Base-by-base conservation (phyloP, 192 early-diverging fungal species). In the Podila minutissima region DNA sequence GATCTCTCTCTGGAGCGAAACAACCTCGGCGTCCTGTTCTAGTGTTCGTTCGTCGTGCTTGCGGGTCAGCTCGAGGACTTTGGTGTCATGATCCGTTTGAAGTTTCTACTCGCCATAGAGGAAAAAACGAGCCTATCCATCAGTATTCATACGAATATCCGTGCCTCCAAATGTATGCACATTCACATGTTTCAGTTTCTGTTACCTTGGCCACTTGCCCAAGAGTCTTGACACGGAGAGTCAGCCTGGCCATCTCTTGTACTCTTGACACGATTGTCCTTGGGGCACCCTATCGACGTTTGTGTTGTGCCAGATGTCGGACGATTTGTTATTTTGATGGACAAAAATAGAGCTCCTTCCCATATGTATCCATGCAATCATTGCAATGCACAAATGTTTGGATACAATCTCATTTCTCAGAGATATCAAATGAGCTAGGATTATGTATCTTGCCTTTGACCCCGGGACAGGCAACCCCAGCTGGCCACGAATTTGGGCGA, bases 81-180 rank as follows among this genome's bases (percentile, higher is more conserved):
- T 64, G 15, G 20, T 32, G n/a, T 71, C 73, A 13, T 83, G 59
- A 5, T 74, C 74, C 17, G 55, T 5, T 17, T 48, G 67, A 29
- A 74, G 46, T 17, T 58, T 62, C 81, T 83, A 46, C 15, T 46
- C 15, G 15, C 15, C 12, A 46, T 4, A 63, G 10, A 41, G 4
- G 22, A 20, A 33, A 33, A 11, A 57, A 46, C 20, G 0, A 69
- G 19, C 5, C 29, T 6, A 67, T 1, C 8, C 8, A 31, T 66
- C 22, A 50, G 29, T 66, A 8, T 15, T 46, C 41, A 46, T 17
- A 2, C 13, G 12, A 46, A 46, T 46, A 46, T 41, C 13, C 41
- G 2, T 17, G 41, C 13, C 12, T 46, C 29, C 1, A 8, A 46
- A 8, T 46, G 7, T 15, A 15, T 46, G 41, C 41, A 46, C 12